Percentiles rank a stretch among this genome's conserved stretches.
These are phyloP conservation scores for Aureoboletus auriporus DNA, from an alignment of 768 basidiomycete genomes.

Conservation along the genomic window DNA sequence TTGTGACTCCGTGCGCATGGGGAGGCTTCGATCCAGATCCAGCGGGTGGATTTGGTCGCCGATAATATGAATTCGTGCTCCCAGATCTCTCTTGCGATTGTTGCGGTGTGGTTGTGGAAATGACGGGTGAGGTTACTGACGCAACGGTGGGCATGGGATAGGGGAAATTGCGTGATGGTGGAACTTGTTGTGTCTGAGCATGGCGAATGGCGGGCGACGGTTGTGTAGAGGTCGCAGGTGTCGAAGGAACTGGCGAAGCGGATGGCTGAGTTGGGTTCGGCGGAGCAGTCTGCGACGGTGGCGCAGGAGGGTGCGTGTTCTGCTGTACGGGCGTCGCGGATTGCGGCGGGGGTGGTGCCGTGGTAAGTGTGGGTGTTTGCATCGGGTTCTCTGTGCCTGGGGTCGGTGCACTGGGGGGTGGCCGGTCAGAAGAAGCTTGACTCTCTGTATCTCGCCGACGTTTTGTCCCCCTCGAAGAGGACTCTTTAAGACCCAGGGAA, in stretches of 20 bases:
- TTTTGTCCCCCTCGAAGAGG: conserved; percentile 59
- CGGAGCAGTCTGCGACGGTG: conserved; percentile 28
- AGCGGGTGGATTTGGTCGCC: conserved; percentile 36
- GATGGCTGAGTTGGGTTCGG: conserved; percentile 25
- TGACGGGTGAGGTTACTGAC: conserved; percentile 54
- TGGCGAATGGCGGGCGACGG: conserved; percentile 33
- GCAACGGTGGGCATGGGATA: conserved; percentile 78
- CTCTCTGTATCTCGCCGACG: conserved; percentile 48
- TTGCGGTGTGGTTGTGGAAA: conserved; percentile 39
- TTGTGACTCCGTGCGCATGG: conserved; percentile 23
- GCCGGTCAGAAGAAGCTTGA: conserved; percentile 23
- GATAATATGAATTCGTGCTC: conserved; percentile 48
- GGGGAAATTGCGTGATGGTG: conserved; percentile 36
- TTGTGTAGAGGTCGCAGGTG: conserved; percentile 30
- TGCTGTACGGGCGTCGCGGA: conserved; percentile 16
- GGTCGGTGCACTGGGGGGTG: conserved; percentile 18
- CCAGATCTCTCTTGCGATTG: conserved; percentile 30
- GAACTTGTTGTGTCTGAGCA: conserved; percentile 28
- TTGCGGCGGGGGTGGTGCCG: conserved; percentile 26
- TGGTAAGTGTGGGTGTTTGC: conserved; percentile 12
- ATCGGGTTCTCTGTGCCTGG: conserved; percentile 17
- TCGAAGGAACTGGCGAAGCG: conserved; percentile 32
- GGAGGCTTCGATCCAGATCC: conserved; percentile 22
- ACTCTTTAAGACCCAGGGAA: conserved; percentile 72
- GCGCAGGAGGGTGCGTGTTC: conserved; percentile 29